phyloP scores from a whole-genome alignment of 495 filamentous ascomycete species.

The Durotheca rogersii region DNA sequence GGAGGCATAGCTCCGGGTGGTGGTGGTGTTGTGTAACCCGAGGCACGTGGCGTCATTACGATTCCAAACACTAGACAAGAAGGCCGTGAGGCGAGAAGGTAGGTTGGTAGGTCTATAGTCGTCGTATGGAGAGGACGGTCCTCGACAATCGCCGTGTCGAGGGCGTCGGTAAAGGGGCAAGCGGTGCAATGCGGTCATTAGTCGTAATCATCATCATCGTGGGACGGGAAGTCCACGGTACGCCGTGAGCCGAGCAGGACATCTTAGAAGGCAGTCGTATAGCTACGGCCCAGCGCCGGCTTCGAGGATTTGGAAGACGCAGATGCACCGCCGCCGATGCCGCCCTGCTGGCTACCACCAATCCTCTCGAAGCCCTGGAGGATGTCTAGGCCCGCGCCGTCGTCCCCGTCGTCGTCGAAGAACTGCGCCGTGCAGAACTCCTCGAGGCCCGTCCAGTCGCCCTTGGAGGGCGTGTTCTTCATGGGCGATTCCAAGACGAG shows the following conservation, averaged over 20 bases:
- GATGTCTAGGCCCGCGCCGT: slow-evolving; percentile 75
- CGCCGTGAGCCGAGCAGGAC: background rate
- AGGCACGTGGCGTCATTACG: slow-evolving; percentile 38
- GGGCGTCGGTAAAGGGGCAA: slow-evolving; percentile 3
- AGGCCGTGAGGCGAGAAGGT: slow-evolving; percentile 31
- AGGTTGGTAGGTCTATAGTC: slow-evolving; percentile 29
- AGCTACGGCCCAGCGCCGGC: slow-evolving; percentile 43
- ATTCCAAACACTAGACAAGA: slow-evolving; percentile 28
- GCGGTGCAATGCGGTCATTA: slow-evolving; percentile 32
- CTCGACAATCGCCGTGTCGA: slow-evolving; percentile 13
- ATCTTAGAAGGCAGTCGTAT: slow-evolving; percentile 45
- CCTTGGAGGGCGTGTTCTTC: slow-evolving; percentile 47
- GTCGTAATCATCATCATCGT: slow-evolving; percentile 33
- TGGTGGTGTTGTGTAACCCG: slow-evolving; percentile 16
- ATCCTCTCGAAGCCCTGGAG: slow-evolving; percentile 90
- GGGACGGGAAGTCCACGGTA: slow-evolving; percentile 1
- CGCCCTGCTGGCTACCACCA: slow-evolving; percentile 50
- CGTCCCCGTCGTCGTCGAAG: slow-evolving; percentile 58
- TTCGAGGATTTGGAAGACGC: slow-evolving; percentile 36
- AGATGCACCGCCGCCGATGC: slow-evolving; percentile 33
- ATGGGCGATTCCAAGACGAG: slow-evolving; percentile 61
- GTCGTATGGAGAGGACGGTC: slow-evolving; percentile 8
- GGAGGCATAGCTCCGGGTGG: slow-evolving; percentile 18
- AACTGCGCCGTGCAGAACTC: slow-evolving; percentile 56
- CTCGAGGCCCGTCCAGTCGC: slow-evolving; percentile 49